These are phyloP conservation scores for Trichocomaceae sp. DNA, from an alignment of 2,329 filamentous ascomycete genomes.

Conservation along the genomic window DNA sequence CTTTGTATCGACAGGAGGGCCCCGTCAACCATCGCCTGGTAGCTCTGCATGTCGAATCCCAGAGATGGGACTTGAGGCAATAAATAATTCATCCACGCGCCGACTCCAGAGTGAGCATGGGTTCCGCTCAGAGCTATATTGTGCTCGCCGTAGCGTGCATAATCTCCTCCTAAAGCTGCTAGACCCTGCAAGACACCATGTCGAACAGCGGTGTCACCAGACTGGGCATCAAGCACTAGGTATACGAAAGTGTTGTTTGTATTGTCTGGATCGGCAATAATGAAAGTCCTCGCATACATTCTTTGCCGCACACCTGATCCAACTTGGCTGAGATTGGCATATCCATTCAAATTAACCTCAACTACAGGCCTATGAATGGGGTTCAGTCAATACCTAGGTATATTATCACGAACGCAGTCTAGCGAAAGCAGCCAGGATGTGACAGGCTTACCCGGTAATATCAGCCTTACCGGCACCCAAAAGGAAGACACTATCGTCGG, in stretches of 20 bases:
- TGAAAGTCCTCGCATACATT: slow-evolving; percentile 82
- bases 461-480: slow-evolving; percentile 66
- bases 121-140: slow-evolving; percentile 90
- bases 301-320: slow-evolving; percentile 81
- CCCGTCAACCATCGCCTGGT: slow-evolving; percentile 81
- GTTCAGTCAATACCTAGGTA: neutral
- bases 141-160: slow-evolving; percentile 65
- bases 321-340: slow-evolving; percentile 75
- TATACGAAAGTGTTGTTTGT: slow-evolving; percentile 74
- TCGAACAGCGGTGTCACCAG: slow-evolving; percentile 81
- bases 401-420: neutral
- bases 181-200: slow-evolving; percentile 79
- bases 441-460: slow-evolving; percentile 55
- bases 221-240: slow-evolving; percentile 76
- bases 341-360: slow-evolving; percentile 86
- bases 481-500: slow-evolving; percentile 46
- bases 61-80: slow-evolving; percentile 83
- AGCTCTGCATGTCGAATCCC: slow-evolving; percentile 81
- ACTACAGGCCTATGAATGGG: slow-evolving; percentile 62
- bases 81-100: slow-evolving; percentile 90
- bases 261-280: slow-evolving; percentile 63
- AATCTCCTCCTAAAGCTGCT: slow-evolving; percentile 61
- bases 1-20: slow-evolving; percentile 72
- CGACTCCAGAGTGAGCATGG: slow-evolving; percentile 86
- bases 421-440: neutral